Evolutionary conservation across 2,329 filamentous ascomycete species (phyloP).

Genomic region (Penicillium sp.): DNA sequence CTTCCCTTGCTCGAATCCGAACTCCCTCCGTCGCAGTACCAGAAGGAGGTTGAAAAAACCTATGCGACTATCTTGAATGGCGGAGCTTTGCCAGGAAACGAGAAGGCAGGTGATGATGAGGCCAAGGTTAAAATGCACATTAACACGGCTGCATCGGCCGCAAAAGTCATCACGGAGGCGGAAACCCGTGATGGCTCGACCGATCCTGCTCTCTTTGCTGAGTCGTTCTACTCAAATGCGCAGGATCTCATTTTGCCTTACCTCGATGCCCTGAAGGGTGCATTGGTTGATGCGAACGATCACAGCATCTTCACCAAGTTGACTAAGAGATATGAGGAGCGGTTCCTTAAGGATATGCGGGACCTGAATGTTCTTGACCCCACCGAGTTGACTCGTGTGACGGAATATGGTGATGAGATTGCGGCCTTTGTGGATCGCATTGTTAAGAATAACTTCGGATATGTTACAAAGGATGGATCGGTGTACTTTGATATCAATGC

Average conservation of each 20-base stretch:
- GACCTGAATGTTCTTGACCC: constrained; percentile 80
- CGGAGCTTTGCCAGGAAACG: constrained; percentile 53
- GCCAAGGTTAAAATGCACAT: constrained; percentile 91
- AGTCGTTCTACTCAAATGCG: constrained; percentile 56
- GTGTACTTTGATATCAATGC: constrained; percentile 91
- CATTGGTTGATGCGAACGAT: constrained; percentile 58
- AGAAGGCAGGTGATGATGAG: constrained; percentile 68
- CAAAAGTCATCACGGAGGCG: constrained; percentile 48
- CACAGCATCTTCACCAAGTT: constrained; percentile 82
- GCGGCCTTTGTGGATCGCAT: constrained; percentile 80
- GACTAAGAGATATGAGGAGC: constrained; percentile 79
- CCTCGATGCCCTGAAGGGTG: constrained; percentile 64
- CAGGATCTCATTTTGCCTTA: constrained; percentile 76
- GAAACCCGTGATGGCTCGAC: constrained; percentile 22
- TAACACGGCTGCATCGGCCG: constrained; percentile 57
- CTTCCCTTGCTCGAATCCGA: constrained; percentile 51
- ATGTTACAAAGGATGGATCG: constrained; percentile 70
- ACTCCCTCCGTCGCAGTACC: constrained; percentile 48
- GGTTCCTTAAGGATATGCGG: constrained; percentile 85
- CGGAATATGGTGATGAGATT: constrained; percentile 86
- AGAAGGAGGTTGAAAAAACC: constrained; percentile 47
- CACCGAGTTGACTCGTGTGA: constrained; percentile 82
- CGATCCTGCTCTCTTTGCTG: constrained; percentile 28
- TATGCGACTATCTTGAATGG: constrained; percentile 57
- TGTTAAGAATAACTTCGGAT: constrained; percentile 81